These are phyloP conservation scores for Tylopilus sp. DNA, from an alignment of 768 basidiomycete species.

Conservation along the genomic window DNA sequence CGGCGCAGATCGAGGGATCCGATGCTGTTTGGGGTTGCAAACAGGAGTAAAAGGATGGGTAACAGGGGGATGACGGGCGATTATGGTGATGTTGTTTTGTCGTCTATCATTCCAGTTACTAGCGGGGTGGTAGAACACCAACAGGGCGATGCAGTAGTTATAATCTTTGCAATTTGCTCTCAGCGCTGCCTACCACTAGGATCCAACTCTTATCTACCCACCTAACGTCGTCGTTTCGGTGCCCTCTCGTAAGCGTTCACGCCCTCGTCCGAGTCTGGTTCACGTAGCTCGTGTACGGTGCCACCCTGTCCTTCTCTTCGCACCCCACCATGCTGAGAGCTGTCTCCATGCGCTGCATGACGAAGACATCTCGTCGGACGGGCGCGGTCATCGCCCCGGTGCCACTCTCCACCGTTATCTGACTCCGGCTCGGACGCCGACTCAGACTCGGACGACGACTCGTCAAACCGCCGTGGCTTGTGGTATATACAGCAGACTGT, in stretches of 20 bases:
- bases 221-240: conserved; percentile 25
- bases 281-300: conserved; percentile 18
- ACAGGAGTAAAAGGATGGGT: too few relatives aligned
- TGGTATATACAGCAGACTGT: conserved; percentile 97
- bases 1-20: too few relatives aligned
- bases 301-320: conserved; percentile 9
- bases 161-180: background rate
- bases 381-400: conserved; percentile 7
- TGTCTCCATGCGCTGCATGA: conserved; percentile 6
- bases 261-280: conserved; percentile 21
- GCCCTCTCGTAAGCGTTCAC: conserved; percentile 52
- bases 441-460: conserved; percentile 69
- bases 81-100: background rate
- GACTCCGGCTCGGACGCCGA: conserved; percentile 41
- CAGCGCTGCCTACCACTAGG: background rate
- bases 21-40: too few relatives aligned
- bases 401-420: conserved; percentile 1
- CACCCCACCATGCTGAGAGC: background rate
- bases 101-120: background rate
- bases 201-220: background rate
- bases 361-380: conserved; percentile 7
- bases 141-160: background rate
- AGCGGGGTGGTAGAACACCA: background rate
- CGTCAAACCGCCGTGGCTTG: conserved; percentile 74
- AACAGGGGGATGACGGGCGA: too few relatives aligned